A percentile compares a stretch with the other conserved stretches of the same genome.
These are phyloP conservation scores for Heliamphora pulchella DNA, from an alignment of 179 eudicot genomes.

Conservation along the genomic window DNA sequence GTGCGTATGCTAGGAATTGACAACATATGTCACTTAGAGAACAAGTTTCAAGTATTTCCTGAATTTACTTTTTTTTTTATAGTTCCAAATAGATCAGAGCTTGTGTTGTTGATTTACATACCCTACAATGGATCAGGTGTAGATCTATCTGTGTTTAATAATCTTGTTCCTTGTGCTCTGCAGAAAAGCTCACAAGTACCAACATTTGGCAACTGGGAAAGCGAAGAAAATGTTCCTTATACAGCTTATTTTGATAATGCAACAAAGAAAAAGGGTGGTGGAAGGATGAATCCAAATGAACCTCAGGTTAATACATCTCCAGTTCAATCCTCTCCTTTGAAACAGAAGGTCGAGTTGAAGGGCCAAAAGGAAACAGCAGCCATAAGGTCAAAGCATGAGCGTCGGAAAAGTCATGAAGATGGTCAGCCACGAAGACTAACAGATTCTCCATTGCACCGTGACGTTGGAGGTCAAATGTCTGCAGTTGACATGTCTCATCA, in stretches of 20 bases:
- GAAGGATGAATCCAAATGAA: slow-evolving; percentile 37
- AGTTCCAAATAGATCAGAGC: background rate
- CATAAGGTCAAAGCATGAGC: slow-evolving; percentile 13
- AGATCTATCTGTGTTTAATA: background rate
- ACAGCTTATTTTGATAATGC: slow-evolving; percentile 64
- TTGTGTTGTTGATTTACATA: background rate
- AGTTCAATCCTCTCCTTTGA: slow-evolving; percentile 6
- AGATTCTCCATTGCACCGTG: slow-evolving; percentile 32
- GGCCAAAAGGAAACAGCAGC: slow-evolving; percentile 24
- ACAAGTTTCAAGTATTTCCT: background rate
- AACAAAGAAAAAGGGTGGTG: slow-evolving; percentile 39
- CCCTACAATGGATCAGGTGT: background rate
- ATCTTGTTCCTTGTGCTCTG: slow-evolving; percentile 16
- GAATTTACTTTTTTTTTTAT: background rate
- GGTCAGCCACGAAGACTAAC: slow-evolving; percentile 30
- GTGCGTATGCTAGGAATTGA: background rate
- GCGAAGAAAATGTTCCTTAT: slow-evolving; percentile 46
- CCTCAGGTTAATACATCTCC: slow-evolving; percentile 21
- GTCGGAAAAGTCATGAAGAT: slow-evolving; percentile 26
- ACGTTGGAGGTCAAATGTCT: slow-evolving; percentile 23
- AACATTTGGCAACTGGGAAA: slow-evolving; percentile 65
- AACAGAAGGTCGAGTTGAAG: slow-evolving; percentile 14
- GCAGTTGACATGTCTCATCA: slow-evolving; percentile 25
- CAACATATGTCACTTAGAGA: background rate
- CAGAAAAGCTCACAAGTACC: slow-evolving; percentile 45